Percentiles rank a stretch among this genome's conserved stretches.
Conservation (phyloP, 225 moss, liverwort and hornwort species). For the Marchantia polymorpha region DNA sequence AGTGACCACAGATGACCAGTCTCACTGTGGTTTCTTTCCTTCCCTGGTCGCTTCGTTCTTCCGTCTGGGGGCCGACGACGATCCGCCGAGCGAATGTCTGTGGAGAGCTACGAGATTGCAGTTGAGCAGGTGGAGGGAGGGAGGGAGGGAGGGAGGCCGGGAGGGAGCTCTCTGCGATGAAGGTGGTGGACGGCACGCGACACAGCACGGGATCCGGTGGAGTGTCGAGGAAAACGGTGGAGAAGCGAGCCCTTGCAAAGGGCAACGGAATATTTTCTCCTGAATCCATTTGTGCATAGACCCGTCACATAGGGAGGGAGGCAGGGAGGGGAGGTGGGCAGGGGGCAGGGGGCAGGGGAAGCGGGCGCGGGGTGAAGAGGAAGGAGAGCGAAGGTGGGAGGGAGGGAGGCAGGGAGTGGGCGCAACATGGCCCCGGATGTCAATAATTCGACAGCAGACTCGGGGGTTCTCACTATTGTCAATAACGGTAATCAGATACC, state of each 20-base stretch:
- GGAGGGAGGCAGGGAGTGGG: neutral
- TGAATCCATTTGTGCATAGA: neutral
- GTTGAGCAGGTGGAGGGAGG: neutral
- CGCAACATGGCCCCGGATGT: slow-evolving; percentile 33
- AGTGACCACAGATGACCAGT: slow-evolving; percentile 11
- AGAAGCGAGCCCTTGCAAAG: neutral
- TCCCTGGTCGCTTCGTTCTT: neutral
- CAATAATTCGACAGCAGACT: slow-evolving; percentile 43
- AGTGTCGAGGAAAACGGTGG: neutral
- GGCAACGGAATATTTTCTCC: neutral
- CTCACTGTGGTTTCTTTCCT: neutral
- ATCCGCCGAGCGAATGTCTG: slow-evolving; percentile 13
- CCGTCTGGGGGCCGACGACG: neutral
- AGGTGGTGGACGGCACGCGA: neutral
- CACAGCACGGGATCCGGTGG: neutral
- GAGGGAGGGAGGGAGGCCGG: slow-evolving; percentile 7
- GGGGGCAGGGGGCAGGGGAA: neutral
- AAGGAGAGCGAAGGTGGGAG: neutral
- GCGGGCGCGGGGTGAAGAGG: too few relatives aligned
- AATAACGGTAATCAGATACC: slow-evolving; percentile 25
- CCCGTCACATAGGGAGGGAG: slow-evolving; percentile 16
- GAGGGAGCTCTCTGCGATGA: neutral
- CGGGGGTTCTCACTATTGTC: slow-evolving; percentile 26
- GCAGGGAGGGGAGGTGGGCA: neutral
- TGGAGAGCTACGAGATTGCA: neutral